These are phyloP conservation scores for Prunus fruticosa DNA, from an alignment of 306 rosid species.

Conservation along the genomic window DNA sequence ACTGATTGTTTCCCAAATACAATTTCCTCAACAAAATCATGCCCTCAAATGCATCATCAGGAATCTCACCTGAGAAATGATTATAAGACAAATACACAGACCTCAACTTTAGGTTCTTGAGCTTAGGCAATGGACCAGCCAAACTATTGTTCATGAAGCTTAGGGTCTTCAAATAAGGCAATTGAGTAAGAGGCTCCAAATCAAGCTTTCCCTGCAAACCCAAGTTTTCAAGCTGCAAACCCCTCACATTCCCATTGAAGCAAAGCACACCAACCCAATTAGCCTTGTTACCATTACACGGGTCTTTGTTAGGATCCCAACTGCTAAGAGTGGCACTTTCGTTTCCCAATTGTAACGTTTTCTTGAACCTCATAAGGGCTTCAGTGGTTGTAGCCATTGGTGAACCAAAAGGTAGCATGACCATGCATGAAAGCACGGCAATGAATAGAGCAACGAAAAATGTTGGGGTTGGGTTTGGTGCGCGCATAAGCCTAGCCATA, in stretches of 20 bases:
- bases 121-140: conserved; percentile 56
- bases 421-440: conserved; percentile 22
- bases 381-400: conserved; percentile 33
- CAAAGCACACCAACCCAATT: conserved; percentile 75
- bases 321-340: conserved; percentile 29
- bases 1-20: conserved; percentile 50
- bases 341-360: conserved; percentile 28
- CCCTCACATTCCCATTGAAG: conserved; percentile 45
- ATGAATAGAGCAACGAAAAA: neutral
- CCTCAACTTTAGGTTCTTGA: conserved; percentile 40
- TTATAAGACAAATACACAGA: conserved; percentile 61
- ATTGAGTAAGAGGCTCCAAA: conserved; percentile 31
- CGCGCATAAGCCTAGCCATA: conserved; percentile 69
- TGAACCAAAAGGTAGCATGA: neutral
- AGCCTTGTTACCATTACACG: conserved; percentile 42
- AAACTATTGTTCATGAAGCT: conserved; percentile 85
- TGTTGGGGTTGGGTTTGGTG: conserved; percentile 38
- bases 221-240: conserved; percentile 61
- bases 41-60: conserved; percentile 56
- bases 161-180: conserved; percentile 39
- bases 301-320: conserved; percentile 51
- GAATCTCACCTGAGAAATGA: conserved; percentile 66
- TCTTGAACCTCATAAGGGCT: conserved; percentile 53
- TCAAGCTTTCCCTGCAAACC: conserved; percentile 61
- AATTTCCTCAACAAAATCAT: conserved; percentile 54